A percentile compares a stretch with the other conserved stretches of the same genome.
These are phyloP conservation scores for Neonectria hederae DNA, from an alignment of 2,329 filamentous ascomycete species.

Conservation along the genomic window DNA sequence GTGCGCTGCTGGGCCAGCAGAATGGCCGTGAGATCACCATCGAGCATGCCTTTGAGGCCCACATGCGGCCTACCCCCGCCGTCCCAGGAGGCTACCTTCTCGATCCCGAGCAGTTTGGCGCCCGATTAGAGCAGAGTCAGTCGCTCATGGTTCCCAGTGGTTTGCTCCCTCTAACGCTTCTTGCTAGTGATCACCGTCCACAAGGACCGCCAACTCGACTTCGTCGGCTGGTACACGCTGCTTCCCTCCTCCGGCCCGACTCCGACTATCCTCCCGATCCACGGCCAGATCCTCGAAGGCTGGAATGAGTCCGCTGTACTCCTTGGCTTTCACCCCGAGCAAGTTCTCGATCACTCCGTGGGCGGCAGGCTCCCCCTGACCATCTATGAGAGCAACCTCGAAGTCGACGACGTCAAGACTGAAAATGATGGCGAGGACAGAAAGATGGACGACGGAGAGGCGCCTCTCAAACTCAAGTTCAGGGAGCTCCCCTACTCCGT, in stretches of 20 bases:
- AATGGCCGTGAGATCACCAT: slow-evolving; percentile 90
- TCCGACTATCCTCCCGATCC: slow-evolving; percentile 74
- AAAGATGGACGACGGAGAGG: slow-evolving; percentile 74
- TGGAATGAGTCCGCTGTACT: slow-evolving; percentile 90
- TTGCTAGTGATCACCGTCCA: slow-evolving; percentile 85
- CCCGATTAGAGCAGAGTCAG: slow-evolving; percentile 86
- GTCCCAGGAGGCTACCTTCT: slow-evolving; percentile 69
- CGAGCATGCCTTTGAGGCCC: slow-evolving; percentile 91
- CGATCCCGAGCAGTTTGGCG: slow-evolving; percentile 76
- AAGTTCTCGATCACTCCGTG: slow-evolving; percentile 62
- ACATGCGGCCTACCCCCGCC: slow-evolving; percentile 56
- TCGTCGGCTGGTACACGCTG: slow-evolving; percentile 93
- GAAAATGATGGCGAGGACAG: slow-evolving; percentile 69
- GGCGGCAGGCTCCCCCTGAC: slow-evolving; percentile 88
- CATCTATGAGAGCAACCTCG: slow-evolving; percentile 86
- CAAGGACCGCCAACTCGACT: slow-evolving; percentile 81
- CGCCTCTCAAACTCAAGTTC: slow-evolving; percentile 74
- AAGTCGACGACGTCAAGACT: slow-evolving; percentile 68
- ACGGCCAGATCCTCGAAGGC: slow-evolving; percentile 76
- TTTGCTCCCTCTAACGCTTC: slow-evolving; percentile 2
- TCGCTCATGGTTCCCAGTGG: not conserved
- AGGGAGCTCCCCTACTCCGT: slow-evolving; percentile 85
- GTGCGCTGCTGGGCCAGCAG: slow-evolving; percentile 90
- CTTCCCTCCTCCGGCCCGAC: slow-evolving; percentile 78
- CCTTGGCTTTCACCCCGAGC: slow-evolving; percentile 82